Base-by-base conservation (phyloP, 78 protist species). In the Parvularia atlantis region DNA sequence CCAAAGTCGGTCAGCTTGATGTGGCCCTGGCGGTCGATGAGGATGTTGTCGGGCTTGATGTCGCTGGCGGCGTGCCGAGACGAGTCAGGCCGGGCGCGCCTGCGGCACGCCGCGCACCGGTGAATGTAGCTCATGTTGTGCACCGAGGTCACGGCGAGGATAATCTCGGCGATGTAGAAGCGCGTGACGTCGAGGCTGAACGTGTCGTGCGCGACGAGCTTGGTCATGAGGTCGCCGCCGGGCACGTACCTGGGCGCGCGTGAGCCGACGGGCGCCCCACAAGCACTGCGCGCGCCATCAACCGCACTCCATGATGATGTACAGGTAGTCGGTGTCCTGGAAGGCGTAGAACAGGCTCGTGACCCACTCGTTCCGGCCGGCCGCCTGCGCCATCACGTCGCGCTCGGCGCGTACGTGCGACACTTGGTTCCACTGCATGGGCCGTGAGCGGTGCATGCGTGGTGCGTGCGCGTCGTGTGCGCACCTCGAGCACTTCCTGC, bases 301-400 rank as follows among this genome's bases (percentile, higher is more conserved):
- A 6, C 46, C n/a, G 37, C 58, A 69, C 80, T 73, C 85, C 85
- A 74, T 41, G n/a, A 74, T 61, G 35, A 80, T 20, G 73, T 75
- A 75, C 24, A 80, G 78, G 41, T 39, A 0, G 0, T 0, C 40
- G 4, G 3, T 0, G 58, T 46, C 87, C 63, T 88, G 93, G 69
- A 91, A 89, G 31, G 93, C 63, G 53, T 91, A 90, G 75, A 65
- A 83, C 43, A 91, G 80, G 59, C 73, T 66, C 36, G 88, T 92
- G 41, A 91, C 82, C 86, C 85, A 89, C 48, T 35, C 71, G 43
- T 60, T 66, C 19, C 19, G 4, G 19, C 46, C 19, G 58, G 70
- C 78, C 33, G 78, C 71, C 19, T 66, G 77, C 39, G 90, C 87
- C 28, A 91, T 60, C 10, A 90, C 69, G 59, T 87, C 83, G 28